Percentiles rank a stretch among this genome's conserved stretches.
Conservation (phyloP, 2,329 filamentous ascomycete genomes). For the Aspergillus ochraceus region DNA sequence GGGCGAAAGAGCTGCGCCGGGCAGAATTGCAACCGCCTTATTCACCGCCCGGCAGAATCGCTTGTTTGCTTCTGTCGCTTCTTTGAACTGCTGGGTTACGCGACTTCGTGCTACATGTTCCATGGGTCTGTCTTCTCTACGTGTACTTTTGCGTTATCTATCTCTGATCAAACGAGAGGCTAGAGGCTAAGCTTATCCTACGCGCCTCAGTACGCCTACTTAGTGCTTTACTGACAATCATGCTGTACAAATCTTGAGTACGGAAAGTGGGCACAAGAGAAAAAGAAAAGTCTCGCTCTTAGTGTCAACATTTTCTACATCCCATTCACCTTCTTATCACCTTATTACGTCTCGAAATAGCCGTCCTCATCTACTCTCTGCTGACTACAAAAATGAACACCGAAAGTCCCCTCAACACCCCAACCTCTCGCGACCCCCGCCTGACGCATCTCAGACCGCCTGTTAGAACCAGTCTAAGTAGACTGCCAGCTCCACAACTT, state of each 20-base stretch:
- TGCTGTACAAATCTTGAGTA: neutral
- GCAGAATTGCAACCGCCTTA: conserved; percentile 12
- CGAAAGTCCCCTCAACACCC: neutral
- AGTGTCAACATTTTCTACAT: neutral
- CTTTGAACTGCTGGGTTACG: neutral
- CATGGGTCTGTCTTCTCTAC: neutral
- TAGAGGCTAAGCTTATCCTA: no score
- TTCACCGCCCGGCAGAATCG: conserved; percentile 32
- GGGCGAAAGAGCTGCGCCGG: conserved; percentile 15
- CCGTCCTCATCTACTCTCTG: neutral
- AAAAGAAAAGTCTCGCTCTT: neutral
- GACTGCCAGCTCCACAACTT: neutral
- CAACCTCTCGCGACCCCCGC: conserved; percentile 22
- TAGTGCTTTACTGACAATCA: neutral
- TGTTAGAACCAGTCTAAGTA: neutral
- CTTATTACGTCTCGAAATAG: neutral
- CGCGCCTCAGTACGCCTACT: no score
- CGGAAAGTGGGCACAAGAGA: neutral
- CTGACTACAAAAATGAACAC: conserved; percentile 14
- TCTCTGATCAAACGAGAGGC: neutral
- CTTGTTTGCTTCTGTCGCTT: neutral
- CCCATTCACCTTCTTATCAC: neutral
- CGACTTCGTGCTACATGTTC: neutral
- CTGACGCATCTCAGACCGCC: conserved; percentile 8
- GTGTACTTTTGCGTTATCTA: neutral